Evolutionary conservation across 257 asterid species (phyloP).

Genomic region (Linaria vulgaris): DNA sequence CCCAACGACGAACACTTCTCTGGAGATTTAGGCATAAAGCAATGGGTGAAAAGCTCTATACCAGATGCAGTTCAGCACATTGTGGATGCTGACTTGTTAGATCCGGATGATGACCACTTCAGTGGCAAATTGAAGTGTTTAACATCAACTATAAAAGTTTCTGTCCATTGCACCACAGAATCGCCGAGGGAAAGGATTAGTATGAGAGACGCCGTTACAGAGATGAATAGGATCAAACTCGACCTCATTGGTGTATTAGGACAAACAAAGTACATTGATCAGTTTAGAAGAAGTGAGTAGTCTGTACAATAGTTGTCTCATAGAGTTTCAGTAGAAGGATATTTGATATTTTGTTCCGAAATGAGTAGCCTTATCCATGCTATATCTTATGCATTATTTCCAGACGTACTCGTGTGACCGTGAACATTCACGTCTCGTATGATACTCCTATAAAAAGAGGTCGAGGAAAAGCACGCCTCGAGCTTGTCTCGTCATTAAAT

Average conservation of each 20-base stretch:
- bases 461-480: no score
- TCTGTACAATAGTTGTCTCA: no score
- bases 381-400: no score
- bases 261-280: no score
- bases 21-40: slow-evolving; percentile 22
- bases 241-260: no score
- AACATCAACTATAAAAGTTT: slow-evolving; percentile 22
- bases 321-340: no score
- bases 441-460: no score
- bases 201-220: slow-evolving; percentile 20
- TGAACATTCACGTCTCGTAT: no score
- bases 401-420: no score
- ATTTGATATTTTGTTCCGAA: no score
- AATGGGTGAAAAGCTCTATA: slow-evolving; percentile 7
- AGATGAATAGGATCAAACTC: slow-evolving; percentile 20
- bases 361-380: neutral
- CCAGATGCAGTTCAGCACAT: slow-evolving; percentile 4
- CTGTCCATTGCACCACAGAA: slow-evolving; percentile 21
- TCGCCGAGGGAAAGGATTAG: slow-evolving; percentile 14
- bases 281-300: no score
- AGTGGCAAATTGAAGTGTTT: slow-evolving; percentile 10
- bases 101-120: slow-evolving; percentile 5
- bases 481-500: no score
- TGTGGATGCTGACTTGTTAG: slow-evolving; percentile 21
- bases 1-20: slow-evolving; percentile 18